phyloP scores from a whole-genome alignment of 116 monocot species.

The Trichopus zeylanicus region DNA sequence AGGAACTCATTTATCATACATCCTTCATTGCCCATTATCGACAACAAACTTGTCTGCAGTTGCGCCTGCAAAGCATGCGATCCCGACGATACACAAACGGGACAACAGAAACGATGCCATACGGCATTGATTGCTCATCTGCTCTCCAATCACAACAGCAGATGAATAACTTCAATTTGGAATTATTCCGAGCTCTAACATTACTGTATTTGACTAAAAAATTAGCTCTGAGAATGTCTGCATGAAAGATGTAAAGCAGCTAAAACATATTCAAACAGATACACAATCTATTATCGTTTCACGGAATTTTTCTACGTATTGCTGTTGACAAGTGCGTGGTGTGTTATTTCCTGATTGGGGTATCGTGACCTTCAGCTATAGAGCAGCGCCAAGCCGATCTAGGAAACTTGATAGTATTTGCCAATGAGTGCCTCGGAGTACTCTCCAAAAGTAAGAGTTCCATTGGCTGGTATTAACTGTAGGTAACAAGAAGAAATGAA shows the following conservation, averaged over 20 bases:
- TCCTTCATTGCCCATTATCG: neutral
- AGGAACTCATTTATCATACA: neutral
- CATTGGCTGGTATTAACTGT: constrained; percentile 59
- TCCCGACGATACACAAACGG: neutral
- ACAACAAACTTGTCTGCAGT: neutral
- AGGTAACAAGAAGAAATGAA: neutral
- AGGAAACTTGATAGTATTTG: constrained; percentile 42
- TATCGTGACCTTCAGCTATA: too few relatives aligned
- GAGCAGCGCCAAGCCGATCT: too few relatives aligned
- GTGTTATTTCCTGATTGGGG: too few relatives aligned
- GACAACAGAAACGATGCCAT: neutral
- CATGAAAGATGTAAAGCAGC: too few relatives aligned
- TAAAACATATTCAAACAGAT: too few relatives aligned
- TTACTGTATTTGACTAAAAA: too few relatives aligned
- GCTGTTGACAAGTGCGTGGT: too few relatives aligned
- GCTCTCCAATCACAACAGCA: neutral
- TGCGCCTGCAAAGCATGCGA: neutral
- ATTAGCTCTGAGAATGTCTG: too few relatives aligned
- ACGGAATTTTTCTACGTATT: too few relatives aligned
- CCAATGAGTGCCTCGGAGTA: constrained; percentile 56
- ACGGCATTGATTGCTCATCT: neutral
- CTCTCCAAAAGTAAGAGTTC: constrained; percentile 73
- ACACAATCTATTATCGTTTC: too few relatives aligned
- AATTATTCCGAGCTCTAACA: too few relatives aligned
- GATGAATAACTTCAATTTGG: neutral